These are phyloP conservation scores for Aspergillus eucalypticola DNA, from an alignment of 2,329 filamentous ascomycete species.

Conservation along the genomic window DNA sequence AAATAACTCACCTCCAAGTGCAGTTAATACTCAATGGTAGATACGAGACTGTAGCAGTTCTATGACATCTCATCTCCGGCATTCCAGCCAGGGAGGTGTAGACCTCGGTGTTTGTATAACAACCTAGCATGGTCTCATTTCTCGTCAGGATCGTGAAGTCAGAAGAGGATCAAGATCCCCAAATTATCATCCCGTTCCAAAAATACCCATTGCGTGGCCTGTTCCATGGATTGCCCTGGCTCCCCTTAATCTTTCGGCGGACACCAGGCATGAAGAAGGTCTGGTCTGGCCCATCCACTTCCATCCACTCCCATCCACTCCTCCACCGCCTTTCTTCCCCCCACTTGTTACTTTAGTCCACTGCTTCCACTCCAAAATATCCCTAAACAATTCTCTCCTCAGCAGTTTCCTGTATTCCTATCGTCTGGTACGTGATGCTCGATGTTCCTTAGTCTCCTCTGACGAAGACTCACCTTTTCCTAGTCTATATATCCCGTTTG, in stretches of 20 bases:
- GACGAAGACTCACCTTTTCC: neutral
- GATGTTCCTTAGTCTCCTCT: neutral
- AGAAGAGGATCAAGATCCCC: neutral
- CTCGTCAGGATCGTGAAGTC: neutral
- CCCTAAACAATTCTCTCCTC: slow-evolving; percentile 7
- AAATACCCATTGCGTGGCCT: neutral
- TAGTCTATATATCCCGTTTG: neutral
- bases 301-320: neutral
- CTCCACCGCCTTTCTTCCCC: slow-evolving; percentile 8
- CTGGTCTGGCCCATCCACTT: neutral
- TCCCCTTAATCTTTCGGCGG: neutral
- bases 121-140: neutral
- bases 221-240: neutral
- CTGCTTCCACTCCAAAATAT: slow-evolving; percentile 10
- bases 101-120: neutral
- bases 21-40: too few species aligned
- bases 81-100: neutral
- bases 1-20: too few species aligned
- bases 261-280: neutral
- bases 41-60: too few species aligned
- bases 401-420: neutral
- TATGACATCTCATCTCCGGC: too few species aligned
- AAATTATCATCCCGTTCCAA: neutral
- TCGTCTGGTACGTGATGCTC: neutral
- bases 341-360: slow-evolving; percentile 10